Evolutionary conservation across 345 rosid species (phyloP).

Genomic region (Eucalyptus melliodora): DNA sequence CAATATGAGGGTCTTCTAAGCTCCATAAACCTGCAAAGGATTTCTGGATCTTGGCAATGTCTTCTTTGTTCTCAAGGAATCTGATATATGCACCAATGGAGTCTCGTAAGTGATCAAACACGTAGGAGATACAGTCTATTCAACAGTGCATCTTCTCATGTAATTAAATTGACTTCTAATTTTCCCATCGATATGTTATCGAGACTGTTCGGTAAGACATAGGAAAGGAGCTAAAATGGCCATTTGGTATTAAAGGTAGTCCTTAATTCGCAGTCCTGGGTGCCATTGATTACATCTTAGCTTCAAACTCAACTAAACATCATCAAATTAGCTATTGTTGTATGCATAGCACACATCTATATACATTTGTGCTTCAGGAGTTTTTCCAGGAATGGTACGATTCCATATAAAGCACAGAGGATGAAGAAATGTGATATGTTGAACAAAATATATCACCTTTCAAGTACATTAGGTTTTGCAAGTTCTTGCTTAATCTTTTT

Average conservation of each 20-base stretch:
- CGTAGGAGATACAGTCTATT: not conserved
- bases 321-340: not conserved
- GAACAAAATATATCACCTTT: conserved; percentile 35
- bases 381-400: not conserved
- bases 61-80: conserved; percentile 68
- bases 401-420: not conserved
- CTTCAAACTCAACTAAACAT: not conserved
- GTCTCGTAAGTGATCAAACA: not conserved
- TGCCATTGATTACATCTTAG: not conserved
- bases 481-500: conserved; percentile 97
- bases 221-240: not conserved
- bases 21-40: conserved; percentile 98
- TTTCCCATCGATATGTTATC: not conserved
- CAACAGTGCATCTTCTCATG: not conserved
- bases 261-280: not conserved
- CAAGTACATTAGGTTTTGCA: conserved; percentile 83
- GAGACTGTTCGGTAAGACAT: not conserved
- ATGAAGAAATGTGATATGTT: not conserved
- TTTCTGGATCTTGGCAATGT: conserved; percentile 56
- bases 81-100: conserved; percentile 12
- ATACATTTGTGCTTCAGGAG: not conserved
- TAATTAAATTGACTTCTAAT: not conserved
- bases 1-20: conserved; percentile 46
- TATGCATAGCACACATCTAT: not conserved
- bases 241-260: not conserved